Base-by-base conservation (phyloP, 2,329 filamentous ascomycete species). In the Fusarium luffae region DNA sequence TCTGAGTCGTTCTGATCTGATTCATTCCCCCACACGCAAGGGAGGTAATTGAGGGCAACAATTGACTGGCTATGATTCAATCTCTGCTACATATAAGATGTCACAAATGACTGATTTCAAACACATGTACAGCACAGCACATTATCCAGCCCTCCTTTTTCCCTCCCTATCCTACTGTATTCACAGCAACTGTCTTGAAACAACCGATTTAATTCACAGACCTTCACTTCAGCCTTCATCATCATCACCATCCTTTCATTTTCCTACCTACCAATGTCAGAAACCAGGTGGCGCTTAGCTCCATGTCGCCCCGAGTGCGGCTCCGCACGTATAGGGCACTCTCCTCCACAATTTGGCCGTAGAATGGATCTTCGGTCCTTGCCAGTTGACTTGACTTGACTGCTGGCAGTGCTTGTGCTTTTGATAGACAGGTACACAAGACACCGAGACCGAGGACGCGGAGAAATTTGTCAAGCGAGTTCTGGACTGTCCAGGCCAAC, bases 291-390 rank as follows among this genome's bases (percentile, higher is more conserved):
- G 46, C 60, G 60, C 60, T 40, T 52, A 63, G 54, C 34, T 57
- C 42, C 32, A 54, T 40, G 44, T 57, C 56, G 32, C 32, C 25
- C 52, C 52, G 34, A 37, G 27, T 73, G 71, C 72, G 72, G 71
- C 71, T 74, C 71, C 72, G 72, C 72, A 65, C 43, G 30, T 41
- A 46, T 63, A 27, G 50, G 56, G 54, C 43, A 44, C 40, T 43
- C 57, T 73, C 66, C 54, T 73, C 66, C 63, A 71, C 54, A 61
- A 60, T 54, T 60, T 54, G 48, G 52, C 67, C 68, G 47, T 42
- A n/a, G 48, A 34, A 14, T 41, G 30, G 16, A 40, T 37, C 34
- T 37, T 37, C 18, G 32, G 48, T 19, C 32, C 30, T 51, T 40
- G 32, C 48, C 32, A 27, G 48, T 32, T 51, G 48, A 51, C 48